phyloP scores from a whole-genome alignment of 1,284 basidiomycete species.

The Microbotryomycetes sp. region DNA sequence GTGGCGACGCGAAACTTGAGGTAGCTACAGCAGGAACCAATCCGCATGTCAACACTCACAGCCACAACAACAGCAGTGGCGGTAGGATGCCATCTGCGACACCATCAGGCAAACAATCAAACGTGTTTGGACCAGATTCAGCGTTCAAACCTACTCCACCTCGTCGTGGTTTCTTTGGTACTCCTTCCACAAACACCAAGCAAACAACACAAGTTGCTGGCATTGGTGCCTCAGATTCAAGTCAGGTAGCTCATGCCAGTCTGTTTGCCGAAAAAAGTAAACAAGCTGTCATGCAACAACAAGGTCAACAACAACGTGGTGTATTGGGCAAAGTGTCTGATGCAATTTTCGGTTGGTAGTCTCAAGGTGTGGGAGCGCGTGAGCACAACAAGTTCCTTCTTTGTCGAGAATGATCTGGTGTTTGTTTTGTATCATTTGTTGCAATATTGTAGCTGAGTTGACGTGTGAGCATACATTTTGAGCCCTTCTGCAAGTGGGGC shows the following conservation, averaged over 20 bases:
- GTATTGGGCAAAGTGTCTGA: conserved; percentile 33
- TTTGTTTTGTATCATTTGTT: too few species aligned
- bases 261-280: conserved; percentile 33
- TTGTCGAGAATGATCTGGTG: too few species aligned
- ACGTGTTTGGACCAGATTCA: conserved; percentile 24
- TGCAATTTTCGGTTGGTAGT: conserved; percentile 34
- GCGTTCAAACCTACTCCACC: conserved; percentile 33
- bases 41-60: background rate
- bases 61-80: background rate
- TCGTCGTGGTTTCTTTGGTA: conserved; percentile 19
- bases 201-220: background rate
- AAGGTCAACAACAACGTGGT: conserved; percentile 25
- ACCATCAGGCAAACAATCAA: conserved; percentile 23
- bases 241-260: conserved; percentile 28
- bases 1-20: background rate
- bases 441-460: too few species aligned
- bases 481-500: too few species aligned
- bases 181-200: too few species aligned
- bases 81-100: conserved; percentile 3
- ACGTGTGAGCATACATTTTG: too few species aligned
- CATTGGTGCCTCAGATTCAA: background rate
- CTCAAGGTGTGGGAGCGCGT: background rate
- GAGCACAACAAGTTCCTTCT: background rate
- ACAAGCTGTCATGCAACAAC: conserved; percentile 25
- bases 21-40: background rate